These are phyloP conservation scores for Tolypocladium guangdongense DNA, from an alignment of 2,329 filamentous ascomycete species.

Conservation along the genomic window DNA sequence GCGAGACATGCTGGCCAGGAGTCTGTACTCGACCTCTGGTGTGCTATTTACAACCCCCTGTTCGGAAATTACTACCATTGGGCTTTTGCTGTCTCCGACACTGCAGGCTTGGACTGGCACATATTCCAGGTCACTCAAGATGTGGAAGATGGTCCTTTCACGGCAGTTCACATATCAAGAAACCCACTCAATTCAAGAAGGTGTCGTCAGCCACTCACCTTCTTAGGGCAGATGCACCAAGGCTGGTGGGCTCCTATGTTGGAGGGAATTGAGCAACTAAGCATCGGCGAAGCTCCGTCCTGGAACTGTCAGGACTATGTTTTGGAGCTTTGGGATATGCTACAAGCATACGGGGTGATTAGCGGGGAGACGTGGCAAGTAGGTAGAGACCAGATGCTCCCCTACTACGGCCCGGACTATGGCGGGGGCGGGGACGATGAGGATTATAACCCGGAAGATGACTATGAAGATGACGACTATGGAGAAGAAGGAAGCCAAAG, in stretches of 20 bases:
- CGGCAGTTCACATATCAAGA: not conserved
- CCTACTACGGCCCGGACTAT: not conserved
- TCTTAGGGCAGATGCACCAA: not conserved
- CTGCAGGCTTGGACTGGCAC: not conserved
- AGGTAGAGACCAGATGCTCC: not conserved
- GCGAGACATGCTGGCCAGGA: not conserved
- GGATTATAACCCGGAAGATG: not conserved
- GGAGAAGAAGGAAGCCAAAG: not conserved
- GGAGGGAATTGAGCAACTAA: not conserved
- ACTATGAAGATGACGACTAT: not conserved
- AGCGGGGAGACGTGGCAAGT: not conserved
- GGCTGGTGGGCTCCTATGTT: not conserved
- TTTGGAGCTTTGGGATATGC: not conserved
- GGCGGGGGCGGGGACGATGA: not conserved
- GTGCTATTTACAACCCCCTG: not conserved
- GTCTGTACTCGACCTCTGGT: not conserved
- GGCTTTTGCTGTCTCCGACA: not conserved
- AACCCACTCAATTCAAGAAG: not conserved
- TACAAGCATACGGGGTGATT: not conserved
- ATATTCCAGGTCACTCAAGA: not conserved
- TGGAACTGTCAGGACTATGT: not conserved
- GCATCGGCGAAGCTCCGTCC: not conserved
- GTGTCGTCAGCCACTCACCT: not conserved
- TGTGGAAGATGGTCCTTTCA: not conserved
- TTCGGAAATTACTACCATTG: not conserved